Percentiles rank a stretch among this genome's conserved stretches.
These are phyloP conservation scores for Chlamydomonas sp. DNA, from an alignment of 139 green algal genomes.

Conservation along the genomic window DNA sequence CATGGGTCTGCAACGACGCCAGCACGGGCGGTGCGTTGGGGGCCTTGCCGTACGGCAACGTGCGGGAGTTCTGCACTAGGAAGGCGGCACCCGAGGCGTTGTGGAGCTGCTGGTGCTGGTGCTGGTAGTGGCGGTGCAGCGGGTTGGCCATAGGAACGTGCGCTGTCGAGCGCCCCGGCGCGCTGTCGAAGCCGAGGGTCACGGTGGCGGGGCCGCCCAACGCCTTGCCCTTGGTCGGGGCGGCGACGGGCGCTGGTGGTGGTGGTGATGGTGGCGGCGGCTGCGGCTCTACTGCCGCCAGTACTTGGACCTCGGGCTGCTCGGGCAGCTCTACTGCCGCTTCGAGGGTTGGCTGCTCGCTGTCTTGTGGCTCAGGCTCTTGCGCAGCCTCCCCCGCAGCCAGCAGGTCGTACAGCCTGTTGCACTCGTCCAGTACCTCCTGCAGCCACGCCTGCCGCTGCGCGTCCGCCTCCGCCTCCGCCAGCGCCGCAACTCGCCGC, in stretches of 20 bases:
- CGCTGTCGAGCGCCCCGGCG: no score
- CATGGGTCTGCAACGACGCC: no score
- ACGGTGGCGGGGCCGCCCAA: neutral
- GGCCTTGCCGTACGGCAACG: no score
- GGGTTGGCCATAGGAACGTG: neutral
- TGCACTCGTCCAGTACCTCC: neutral
- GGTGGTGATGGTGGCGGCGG: neutral
- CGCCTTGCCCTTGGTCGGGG: neutral
- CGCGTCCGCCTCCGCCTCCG: neutral
- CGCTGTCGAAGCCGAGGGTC: neutral
- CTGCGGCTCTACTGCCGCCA: neutral
- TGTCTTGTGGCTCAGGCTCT: neutral
- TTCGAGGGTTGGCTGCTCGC: neutral
- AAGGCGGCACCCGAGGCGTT: neutral
- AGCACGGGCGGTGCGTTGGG: no score
- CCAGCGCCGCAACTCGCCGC: constrained; percentile 4
- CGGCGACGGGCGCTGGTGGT: neutral
- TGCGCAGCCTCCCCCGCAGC: neutral
- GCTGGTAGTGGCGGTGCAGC: neutral
- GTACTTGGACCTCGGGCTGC: neutral
- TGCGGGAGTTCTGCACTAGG: no score
- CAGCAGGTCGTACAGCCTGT: neutral
- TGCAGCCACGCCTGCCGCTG: neutral
- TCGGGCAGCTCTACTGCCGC: no score
- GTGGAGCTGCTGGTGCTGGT: neutral